phyloP scores from a whole-genome alignment of 164 flowering plant genomes.

The Brasenia schreberi region DNA sequence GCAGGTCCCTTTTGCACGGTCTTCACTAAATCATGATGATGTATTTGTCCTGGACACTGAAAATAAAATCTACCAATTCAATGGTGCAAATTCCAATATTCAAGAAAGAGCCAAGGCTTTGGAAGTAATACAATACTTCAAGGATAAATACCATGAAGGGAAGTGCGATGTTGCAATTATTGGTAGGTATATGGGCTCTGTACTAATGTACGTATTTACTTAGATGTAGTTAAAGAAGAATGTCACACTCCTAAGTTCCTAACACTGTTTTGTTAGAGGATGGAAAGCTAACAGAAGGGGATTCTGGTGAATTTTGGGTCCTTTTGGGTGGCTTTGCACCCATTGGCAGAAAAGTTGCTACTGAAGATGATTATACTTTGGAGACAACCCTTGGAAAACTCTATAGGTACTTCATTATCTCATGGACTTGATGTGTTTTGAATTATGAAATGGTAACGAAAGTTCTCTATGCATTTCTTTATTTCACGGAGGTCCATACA shows the following conservation, averaged over 20 bases:
- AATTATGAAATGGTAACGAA: too few relatives aligned
- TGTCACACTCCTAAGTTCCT: too few relatives aligned
- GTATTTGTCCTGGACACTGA: too few relatives aligned
- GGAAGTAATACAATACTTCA: conserved; percentile 91
- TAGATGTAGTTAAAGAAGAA: too few relatives aligned
- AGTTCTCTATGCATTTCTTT: too few relatives aligned
- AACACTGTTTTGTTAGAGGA: conserved; percentile 85
- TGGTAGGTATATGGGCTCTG: conserved; percentile 35
- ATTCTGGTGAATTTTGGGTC: conserved; percentile 97
- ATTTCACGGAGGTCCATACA: too few relatives aligned
- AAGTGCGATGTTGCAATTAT: conserved; percentile 85
- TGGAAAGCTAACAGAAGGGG: conserved; percentile 92
- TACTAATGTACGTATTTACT: too few relatives aligned
- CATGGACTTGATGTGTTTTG: too few relatives aligned
- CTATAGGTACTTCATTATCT: conserved; percentile 47
- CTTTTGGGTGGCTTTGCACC: conserved; percentile 99
- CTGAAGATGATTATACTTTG: conserved; percentile 79
- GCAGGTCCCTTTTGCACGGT: too few relatives aligned
- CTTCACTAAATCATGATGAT: too few relatives aligned
- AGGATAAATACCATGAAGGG: conserved; percentile 90
- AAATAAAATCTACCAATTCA: conserved; percentile 86
- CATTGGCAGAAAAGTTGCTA: conserved; percentile 64
- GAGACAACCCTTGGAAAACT: conserved; percentile 72
- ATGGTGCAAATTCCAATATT: conserved; percentile 95
- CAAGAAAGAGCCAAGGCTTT: conserved; percentile 97